phyloP scores from a whole-genome alignment of 306 rosid genomes.

The Lotus japonicus region DNA sequence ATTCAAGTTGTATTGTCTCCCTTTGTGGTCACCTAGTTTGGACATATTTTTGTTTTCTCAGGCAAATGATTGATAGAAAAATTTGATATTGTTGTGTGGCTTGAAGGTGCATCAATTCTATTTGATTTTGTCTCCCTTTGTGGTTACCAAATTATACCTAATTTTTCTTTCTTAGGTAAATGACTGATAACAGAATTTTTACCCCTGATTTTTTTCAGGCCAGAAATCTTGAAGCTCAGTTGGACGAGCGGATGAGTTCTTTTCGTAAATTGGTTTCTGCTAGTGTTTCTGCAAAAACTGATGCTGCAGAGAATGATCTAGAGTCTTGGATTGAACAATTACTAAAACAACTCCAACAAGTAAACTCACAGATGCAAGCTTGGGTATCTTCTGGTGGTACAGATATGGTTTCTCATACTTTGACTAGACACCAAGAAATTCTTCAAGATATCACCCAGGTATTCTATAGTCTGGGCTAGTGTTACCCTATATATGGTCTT shows the following conservation, averaged over 20 bases:
- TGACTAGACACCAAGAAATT: constrained; percentile 97
- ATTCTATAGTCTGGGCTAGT: constrained; percentile 12
- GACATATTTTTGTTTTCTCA: no score
- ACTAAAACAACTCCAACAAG: constrained; percentile 87
- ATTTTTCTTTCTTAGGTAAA: background rate
- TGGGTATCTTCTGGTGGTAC: constrained; percentile 97
- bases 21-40: no score
- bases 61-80: background rate
- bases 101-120: background rate
- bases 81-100: background rate
- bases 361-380: constrained; percentile 94
- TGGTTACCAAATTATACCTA: background rate
- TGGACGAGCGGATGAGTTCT: constrained; percentile 88
- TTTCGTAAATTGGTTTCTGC: constrained; percentile 81
- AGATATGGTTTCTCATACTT: constrained; percentile 97
- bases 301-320: constrained; percentile 53
- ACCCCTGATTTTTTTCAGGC: constrained; percentile 46
- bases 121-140: background rate
- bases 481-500: background rate
- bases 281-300: constrained; percentile 63
- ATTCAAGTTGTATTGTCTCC: no score
- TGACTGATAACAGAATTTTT: constrained; percentile 9
- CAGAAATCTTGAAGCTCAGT: constrained; percentile 90
- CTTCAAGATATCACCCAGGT: constrained; percentile 99
- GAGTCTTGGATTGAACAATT: constrained; percentile 74